These are phyloP conservation scores for Starmerella vitae DNA, from an alignment of 805 yeast species.

Conservation along the genomic window DNA sequence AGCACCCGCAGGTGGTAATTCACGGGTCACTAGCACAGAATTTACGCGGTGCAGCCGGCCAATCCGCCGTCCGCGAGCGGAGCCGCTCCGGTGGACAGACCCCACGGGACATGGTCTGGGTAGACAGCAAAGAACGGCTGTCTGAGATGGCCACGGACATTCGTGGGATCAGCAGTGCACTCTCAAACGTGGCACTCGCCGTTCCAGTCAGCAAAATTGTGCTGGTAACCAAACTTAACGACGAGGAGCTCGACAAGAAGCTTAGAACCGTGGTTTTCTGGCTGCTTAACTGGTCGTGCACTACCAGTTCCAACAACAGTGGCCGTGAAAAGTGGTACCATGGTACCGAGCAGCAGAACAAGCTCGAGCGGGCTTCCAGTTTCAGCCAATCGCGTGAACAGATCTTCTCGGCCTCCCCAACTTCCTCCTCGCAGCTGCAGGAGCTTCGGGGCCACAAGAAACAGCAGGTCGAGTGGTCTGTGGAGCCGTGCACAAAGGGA, in stretches of 20 bases:
- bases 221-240: slow-evolving; percentile 21
- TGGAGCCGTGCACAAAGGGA: slow-evolving; percentile 11
- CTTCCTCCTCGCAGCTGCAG: background rate
- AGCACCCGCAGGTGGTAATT: slow-evolving; percentile 14
- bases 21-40: slow-evolving; percentile 18
- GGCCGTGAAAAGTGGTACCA: background rate
- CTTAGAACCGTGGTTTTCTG: slow-evolving; percentile 18
- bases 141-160: slow-evolving; percentile 23
- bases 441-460: background rate
- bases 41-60: slow-evolving; percentile 5
- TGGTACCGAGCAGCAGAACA: background rate
- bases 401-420: background rate
- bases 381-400: background rate
- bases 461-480: slow-evolving; percentile 3
- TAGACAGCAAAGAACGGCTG: slow-evolving; percentile 22
- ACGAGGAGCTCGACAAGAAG: slow-evolving; percentile 16
- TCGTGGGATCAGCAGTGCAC: slow-evolving; percentile 23
- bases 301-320: background rate
- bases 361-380: background rate
- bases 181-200: slow-evolving; percentile 20
- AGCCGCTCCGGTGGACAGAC: slow-evolving; percentile 16
- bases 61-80: slow-evolving; percentile 8
- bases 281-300: slow-evolving; percentile 19
- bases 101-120: slow-evolving; percentile 22
- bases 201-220: slow-evolving; percentile 19